Base-by-base conservation (phyloP, 345 rosid genomes). In the Brassica napus region DNA sequence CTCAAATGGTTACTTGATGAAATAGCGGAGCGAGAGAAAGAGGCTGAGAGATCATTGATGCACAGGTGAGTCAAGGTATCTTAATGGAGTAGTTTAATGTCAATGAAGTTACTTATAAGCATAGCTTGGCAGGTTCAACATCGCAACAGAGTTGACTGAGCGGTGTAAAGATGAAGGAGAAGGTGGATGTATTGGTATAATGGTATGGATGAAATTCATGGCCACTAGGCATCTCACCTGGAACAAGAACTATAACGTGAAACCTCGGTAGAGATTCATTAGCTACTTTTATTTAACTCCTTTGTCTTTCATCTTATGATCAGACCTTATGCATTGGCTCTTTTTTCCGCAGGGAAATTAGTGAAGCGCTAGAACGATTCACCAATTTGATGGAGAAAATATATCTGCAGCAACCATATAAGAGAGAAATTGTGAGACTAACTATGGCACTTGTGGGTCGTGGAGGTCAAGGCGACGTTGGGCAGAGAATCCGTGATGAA, bases 131-230 rank as follows among this genome's bases (percentile, higher is more conserved):
- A 81, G 83, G 77, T 81, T 81, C 74, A 81, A 81, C 81, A 81
- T 81, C 5, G 83, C 80, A 59, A 81, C 83, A 39, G 83, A 81
- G 77, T 71, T 81, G 47, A 72, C 74, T 4, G 83, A 81, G 54
- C 77, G 77, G 34, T 71, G 83, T 44, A 88, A 87, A 85, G 76
- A 85, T 86, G 88, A 87, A 57, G 97, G 96, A 23, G 87, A 87
- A 69, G 74, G 85, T 83, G 98, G 97, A 77, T 76, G 92, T 65
- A 90, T 93, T 8, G 98, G 90, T 74, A 88, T 95, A 77, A 89
- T 95, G 86, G 99, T 90, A 39, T 95, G 99, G 99, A 90, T 93
- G 97, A 90, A 97, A 85, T 95, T 90, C 84, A 95, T 93, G 99
- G 98, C 99, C 59, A 89, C 97, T 11, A 90, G 99, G 79, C 96